These are phyloP conservation scores for Triticum timopheevii DNA, from an alignment of 176 grass and related monocot genomes.

Conservation along the genomic window DNA sequence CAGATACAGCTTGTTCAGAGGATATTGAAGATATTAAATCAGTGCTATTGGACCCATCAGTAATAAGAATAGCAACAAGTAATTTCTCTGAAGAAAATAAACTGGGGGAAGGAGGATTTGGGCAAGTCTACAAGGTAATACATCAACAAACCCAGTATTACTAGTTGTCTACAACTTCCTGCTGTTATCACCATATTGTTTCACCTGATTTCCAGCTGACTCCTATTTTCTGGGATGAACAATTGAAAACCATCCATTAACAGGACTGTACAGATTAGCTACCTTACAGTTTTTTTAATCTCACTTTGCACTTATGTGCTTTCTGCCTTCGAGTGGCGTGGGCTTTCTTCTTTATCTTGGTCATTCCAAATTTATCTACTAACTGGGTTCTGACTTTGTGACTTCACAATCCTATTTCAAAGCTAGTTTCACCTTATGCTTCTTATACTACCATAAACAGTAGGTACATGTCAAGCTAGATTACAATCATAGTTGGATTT, in stretches of 20 bases:
- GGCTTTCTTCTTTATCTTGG: background rate
- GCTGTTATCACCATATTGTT: background rate
- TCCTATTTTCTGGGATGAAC: background rate
- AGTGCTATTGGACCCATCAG: conserved; percentile 9
- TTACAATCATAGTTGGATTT: too few species aligned
- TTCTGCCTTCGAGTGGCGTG: background rate
- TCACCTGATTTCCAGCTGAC: too few species aligned
- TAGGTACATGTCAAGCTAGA: too few species aligned
- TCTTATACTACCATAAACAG: too few species aligned
- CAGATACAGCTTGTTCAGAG: conserved; percentile 18
- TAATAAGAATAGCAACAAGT: conserved; percentile 37
- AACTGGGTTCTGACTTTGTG: background rate
- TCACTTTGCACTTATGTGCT: background rate
- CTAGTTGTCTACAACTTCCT: background rate
- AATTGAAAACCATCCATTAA: background rate
- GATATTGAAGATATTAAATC: conserved; percentile 41
- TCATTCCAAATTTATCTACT: background rate
- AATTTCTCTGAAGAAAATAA: conserved; percentile 50
- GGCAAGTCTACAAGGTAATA: conserved; percentile 57
- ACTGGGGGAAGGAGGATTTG: conserved; percentile 70
- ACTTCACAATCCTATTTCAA: background rate
- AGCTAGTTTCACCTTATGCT: background rate
- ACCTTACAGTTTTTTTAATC: background rate
- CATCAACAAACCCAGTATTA: background rate
- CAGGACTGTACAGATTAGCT: background rate